Evolutionary conservation across 2,329 filamentous ascomycete species (phyloP), one percentile per base, ranked within the genome.

Genomic region (Orbilia oligospora): DNA sequence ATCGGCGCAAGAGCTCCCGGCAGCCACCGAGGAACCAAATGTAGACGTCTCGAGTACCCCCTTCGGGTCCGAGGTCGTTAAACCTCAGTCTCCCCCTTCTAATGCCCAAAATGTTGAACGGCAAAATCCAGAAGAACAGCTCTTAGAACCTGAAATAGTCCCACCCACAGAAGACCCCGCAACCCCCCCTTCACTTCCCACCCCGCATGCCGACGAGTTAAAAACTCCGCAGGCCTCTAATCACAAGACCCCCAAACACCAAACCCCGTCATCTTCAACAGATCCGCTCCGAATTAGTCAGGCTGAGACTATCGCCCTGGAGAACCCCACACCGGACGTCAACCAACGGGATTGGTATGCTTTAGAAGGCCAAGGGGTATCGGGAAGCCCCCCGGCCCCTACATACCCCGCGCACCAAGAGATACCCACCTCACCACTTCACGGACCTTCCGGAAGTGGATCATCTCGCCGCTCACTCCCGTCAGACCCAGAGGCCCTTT

Each of bases 241-340:
- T n/a, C 46, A 53, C 6, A 64, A 68, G 1, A 30, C 58, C 16
- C 44, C 38, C 2, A 72, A 72, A 33, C 75, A 64, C 18, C 53
- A 78, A 41, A 78, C 73, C n/a, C 73, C 75, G 0, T 55, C 63
- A 12, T 51, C 58, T 20, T 64, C 68, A 4, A n/a, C 12, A 27
- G 75, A 78, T 24, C 58, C 63, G 20, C 38, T 72, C n/a, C 44
- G 75, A 41, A 78, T 78, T 30, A 78, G 75, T 53, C 75, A 78
- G 27, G 75, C 75, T 9, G 75, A 78, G 41, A 78, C 75, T 12
- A 68, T 78, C 10, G 51, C 75, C n/a, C 68, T 78, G 0, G 75
- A 78, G 16, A 78, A 78, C 18, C 75, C 75, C 5, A 78, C 75
- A 8, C 75, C 75, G 8, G 75, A 78, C 49, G 63, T 72, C 3